A percentile compares a stretch with the other conserved stretches of the same genome.
Conservation (phyloP, 2,329 filamentous ascomycete genomes). For the Exophiala oligosperma region DNA sequence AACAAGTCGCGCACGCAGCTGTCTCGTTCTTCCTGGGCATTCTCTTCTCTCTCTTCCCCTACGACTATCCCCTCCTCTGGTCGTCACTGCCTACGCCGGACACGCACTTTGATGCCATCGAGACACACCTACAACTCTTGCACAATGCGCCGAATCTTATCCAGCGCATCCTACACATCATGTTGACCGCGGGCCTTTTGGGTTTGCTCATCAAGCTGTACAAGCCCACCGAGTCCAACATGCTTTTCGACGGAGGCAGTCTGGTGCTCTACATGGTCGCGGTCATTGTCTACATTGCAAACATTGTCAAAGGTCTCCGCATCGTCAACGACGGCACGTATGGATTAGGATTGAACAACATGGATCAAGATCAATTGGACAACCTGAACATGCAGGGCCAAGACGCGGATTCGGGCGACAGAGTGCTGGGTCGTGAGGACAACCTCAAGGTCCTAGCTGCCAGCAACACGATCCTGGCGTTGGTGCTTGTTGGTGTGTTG, state of each 20-base stretch:
- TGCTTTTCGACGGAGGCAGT: conserved; percentile 82
- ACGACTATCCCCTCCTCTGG: conserved; percentile 61
- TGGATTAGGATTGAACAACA: conserved; percentile 35
- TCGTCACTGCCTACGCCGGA: conserved; percentile 41
- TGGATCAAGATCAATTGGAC: conserved; percentile 39
- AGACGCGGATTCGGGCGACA: conserved; percentile 37
- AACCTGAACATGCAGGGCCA: conserved; percentile 29
- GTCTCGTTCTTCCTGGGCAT: conserved; percentile 98
- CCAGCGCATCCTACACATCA: conserved; percentile 88
- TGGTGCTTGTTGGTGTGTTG: conserved; percentile 87
- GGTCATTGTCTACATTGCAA: conserved; percentile 88
- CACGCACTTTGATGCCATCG: conserved; percentile 80
- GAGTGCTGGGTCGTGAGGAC: conserved; percentile 79
- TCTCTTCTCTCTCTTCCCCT: conserved; percentile 93
- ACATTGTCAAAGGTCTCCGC: conserved; percentile 92
- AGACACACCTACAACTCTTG: conserved; percentile 86
- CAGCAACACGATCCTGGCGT: conserved; percentile 91
- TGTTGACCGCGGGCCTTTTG: conserved; percentile 81
- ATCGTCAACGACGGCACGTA: conserved; percentile 75
- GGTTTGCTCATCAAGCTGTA: conserved; percentile 95
- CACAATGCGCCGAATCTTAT: conserved; percentile 91
- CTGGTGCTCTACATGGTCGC: conserved; percentile 78
- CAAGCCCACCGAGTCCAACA: conserved; percentile 88
- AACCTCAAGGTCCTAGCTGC: conserved; percentile 86
- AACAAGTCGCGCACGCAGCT: conserved; percentile 48